These are phyloP conservation scores for Schoenoplectus triqueter DNA, from an alignment of 202 grass and related monocot species.

Conservation along the genomic window DNA sequence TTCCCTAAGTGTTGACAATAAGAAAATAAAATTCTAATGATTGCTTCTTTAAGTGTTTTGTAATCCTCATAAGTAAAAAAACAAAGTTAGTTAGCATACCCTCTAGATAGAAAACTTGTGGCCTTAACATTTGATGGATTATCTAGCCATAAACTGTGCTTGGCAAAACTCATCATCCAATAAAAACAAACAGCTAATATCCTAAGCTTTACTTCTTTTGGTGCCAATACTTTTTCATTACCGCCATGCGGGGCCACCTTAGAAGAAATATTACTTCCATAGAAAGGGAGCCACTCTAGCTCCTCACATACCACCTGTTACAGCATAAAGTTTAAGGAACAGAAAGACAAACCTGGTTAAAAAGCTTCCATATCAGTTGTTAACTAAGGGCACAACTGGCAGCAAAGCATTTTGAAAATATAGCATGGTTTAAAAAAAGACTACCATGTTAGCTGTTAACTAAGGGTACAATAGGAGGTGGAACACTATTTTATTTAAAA, in stretches of 20 bases:
- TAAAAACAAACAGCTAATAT: slow-evolving; percentile 80
- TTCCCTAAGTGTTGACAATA: slow-evolving; percentile 54
- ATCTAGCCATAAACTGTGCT: slow-evolving; percentile 91
- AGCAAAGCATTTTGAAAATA: slow-evolving; percentile 19
- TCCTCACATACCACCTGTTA: slow-evolving; percentile 94
- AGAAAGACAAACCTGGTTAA: not conserved
- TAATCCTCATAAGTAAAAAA: slow-evolving; percentile 17
- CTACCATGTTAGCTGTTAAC: not conserved
- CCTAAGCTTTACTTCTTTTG: slow-evolving; percentile 67
- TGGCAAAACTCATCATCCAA: slow-evolving; percentile 93
- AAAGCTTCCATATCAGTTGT: not conserved
- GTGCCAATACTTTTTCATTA: slow-evolving; percentile 58
- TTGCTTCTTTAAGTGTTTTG: slow-evolving; percentile 1
- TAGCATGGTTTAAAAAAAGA: not conserved
- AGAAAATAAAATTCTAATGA: slow-evolving; percentile 23
- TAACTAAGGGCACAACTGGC: not conserved
- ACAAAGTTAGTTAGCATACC: slow-evolving; percentile 50
- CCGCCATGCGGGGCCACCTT: slow-evolving; percentile 45
- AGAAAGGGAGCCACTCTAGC: slow-evolving; percentile 97
- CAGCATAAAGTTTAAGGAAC: not conserved
- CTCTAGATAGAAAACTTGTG: slow-evolving; percentile 78
- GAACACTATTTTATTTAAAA: slow-evolving; percentile 32
- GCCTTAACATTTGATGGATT: slow-evolving; percentile 95
- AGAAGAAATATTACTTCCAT: slow-evolving; percentile 54
- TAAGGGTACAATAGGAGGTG: not conserved